phyloP scores from a whole-genome alignment of 371 early-diverging fungal genomes.

The Mucor mucedo region DNA sequence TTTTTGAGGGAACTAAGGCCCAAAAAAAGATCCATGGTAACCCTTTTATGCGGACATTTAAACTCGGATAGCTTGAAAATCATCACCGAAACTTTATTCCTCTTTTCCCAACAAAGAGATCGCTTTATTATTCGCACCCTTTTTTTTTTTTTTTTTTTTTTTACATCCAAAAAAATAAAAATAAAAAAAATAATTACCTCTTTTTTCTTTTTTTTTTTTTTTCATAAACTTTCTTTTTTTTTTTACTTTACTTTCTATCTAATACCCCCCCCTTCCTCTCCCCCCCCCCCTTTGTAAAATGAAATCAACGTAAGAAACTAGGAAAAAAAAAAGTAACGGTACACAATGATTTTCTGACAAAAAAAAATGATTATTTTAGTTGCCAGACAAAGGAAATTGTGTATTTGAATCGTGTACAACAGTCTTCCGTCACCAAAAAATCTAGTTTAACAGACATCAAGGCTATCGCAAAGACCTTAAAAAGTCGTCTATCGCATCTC shows the following conservation, averaged over 20 bases:
- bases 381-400: too few relatives aligned
- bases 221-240: constrained; percentile 24
- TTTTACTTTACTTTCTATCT: constrained; percentile 12
- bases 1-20: not conserved
- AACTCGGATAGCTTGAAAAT: constrained; percentile 18
- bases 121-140: constrained; percentile 9
- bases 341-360: too few relatives aligned
- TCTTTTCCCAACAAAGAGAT: not conserved
- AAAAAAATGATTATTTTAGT: constrained; percentile 3
- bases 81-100: constrained; percentile 36
- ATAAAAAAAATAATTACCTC: constrained; percentile 1
- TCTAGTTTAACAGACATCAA: not conserved
- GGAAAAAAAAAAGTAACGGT: too few relatives aligned
- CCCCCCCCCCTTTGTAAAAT: constrained; percentile 18
- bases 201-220: constrained; percentile 17
- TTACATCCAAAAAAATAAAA: too few relatives aligned
- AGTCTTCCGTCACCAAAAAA: constrained; percentile 2
- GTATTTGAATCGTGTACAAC: too few relatives aligned
- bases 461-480: constrained; percentile 32
- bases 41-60: constrained; percentile 1
- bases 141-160: constrained; percentile 11
- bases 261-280: too few relatives aligned
- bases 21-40: not conserved
- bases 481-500: constrained; percentile 30
- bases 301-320: constrained; percentile 21